Conservation (phyloP, 1,139 yeast genomes). For the Taiozyma onychis region DNA sequence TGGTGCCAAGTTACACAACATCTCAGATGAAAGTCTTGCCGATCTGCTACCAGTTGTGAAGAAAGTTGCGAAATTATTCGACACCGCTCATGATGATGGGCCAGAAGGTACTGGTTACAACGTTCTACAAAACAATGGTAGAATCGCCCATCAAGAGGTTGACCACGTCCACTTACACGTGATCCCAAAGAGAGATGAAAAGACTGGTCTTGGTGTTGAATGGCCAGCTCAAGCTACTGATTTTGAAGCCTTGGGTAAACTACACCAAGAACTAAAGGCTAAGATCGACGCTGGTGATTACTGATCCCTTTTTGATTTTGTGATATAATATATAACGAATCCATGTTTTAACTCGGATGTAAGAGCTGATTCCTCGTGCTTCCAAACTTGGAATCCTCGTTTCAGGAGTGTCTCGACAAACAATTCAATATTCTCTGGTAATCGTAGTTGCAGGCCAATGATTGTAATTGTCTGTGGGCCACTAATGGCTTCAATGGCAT, state of each 20-base stretch:
- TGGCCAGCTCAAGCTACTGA: conserved; percentile 89
- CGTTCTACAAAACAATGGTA: conserved; percentile 85
- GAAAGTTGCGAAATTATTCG: conserved; percentile 67
- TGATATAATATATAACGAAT: conserved; percentile 38
- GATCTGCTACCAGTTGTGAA: conserved; percentile 86
- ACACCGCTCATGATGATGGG: conserved; percentile 55
- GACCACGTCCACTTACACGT: conserved; percentile 96
- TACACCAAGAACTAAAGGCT: conserved; percentile 56
- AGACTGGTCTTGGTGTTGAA: conserved; percentile 75
- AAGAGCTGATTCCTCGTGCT: conserved; percentile 29
- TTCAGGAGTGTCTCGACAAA: conserved; percentile 36
- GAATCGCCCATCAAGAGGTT: conserved; percentile 89
- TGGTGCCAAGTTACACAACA: conserved; percentile 85
- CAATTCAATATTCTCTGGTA: conserved; percentile 43
- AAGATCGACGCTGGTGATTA: conserved; percentile 35
- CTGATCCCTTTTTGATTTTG: conserved; percentile 1
- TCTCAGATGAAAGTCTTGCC: conserved; percentile 83
- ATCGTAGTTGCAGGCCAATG: conserved; percentile 52
- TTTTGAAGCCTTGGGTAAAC: conserved; percentile 58
- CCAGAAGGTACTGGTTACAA: conserved; percentile 83
- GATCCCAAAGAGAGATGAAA: conserved; percentile 74
- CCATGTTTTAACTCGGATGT: conserved; percentile 33
- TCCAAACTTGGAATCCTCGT: conserved; percentile 43
- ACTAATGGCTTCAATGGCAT: conserved; percentile 35
- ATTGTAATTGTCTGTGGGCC: conserved; percentile 33